These are phyloP conservation scores for Canavalia ensiformis DNA, from an alignment of 306 rosid genomes.

Conservation along the genomic window DNA sequence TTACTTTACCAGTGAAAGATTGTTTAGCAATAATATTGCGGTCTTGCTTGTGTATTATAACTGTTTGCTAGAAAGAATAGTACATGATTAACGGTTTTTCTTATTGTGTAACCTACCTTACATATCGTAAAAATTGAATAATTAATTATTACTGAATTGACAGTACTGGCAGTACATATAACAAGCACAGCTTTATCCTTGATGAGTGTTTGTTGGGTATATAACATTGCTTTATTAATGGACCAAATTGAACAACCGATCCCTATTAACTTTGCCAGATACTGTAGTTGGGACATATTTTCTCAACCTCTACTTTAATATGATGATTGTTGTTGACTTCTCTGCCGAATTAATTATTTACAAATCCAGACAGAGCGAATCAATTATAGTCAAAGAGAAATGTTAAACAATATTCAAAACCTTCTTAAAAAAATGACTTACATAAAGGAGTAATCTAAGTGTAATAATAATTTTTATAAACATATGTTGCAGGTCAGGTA, in stretches of 20 bases:
- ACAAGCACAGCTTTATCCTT: slow-evolving; percentile 33
- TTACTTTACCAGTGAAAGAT: neutral
- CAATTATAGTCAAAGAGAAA: neutral
- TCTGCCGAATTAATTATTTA: slow-evolving; percentile 21
- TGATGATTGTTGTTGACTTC: slow-evolving; percentile 54
- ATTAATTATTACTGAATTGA: neutral
- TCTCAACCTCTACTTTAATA: slow-evolving; percentile 38
- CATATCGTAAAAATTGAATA: too few relatives aligned
- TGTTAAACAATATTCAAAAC: too few relatives aligned
- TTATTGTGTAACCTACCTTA: too few relatives aligned
- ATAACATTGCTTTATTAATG: slow-evolving; percentile 35
- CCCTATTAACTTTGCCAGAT: slow-evolving; percentile 29
- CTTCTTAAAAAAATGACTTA: too few relatives aligned
- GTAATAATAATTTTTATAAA: too few relatives aligned
- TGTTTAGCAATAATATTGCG: neutral
- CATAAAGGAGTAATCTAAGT: too few relatives aligned
- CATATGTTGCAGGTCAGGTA: neutral
- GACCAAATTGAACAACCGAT: slow-evolving; percentile 36
- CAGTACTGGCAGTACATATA: slow-evolving; percentile 22
- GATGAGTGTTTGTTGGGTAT: slow-evolving; percentile 41
- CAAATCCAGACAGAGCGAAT: slow-evolving; percentile 11
- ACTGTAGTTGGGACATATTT: slow-evolving; percentile 53
- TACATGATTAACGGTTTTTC: too few relatives aligned
- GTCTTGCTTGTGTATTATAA: too few relatives aligned
- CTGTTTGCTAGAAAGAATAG: too few relatives aligned